These are phyloP conservation scores for Macrolepiota dolichaula DNA, from an alignment of 768 basidiomycete genomes.

Conservation along the genomic window DNA sequence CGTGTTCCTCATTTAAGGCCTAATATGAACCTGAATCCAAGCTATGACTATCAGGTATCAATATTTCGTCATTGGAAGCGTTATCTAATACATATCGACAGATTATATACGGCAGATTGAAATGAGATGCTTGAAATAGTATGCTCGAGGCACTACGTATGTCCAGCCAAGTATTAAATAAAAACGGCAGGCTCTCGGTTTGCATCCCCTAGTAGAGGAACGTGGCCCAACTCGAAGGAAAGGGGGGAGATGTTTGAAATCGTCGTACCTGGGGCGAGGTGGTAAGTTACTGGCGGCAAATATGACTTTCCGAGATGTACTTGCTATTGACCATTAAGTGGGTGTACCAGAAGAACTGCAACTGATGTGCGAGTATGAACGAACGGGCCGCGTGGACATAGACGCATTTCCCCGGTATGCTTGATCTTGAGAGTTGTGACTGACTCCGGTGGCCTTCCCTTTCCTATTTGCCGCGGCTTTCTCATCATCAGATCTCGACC, in stretches of 20 bases:
- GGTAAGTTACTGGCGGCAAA: background rate
- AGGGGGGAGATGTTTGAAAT: background rate
- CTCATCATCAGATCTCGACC: background rate
- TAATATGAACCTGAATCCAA: background rate
- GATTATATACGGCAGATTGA: background rate
- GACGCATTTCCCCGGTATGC: background rate
- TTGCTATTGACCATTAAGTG: background rate
- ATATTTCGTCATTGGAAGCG: background rate
- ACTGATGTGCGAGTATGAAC: conserved; percentile 5
- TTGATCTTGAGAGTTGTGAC: background rate
- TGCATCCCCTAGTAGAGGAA: background rate
- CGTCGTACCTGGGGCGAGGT: background rate
- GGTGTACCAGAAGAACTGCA: conserved; percentile 1
- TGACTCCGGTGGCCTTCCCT: background rate
- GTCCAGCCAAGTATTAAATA: background rate
- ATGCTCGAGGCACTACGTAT: background rate
- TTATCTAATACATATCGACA: background rate
- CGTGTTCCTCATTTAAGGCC: background rate
- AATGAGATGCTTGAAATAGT: background rate
- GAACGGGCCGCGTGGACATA: background rate
- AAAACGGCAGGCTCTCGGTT: background rate
- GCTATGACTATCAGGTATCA: background rate
- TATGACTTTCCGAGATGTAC: background rate
- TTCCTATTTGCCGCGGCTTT: background rate
- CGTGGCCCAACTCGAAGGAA: background rate